Evolutionary conservation across 2,329 filamentous ascomycete species (phyloP), one percentile per base, ranked within the genome.

Genomic region (Septoria linicola): DNA sequence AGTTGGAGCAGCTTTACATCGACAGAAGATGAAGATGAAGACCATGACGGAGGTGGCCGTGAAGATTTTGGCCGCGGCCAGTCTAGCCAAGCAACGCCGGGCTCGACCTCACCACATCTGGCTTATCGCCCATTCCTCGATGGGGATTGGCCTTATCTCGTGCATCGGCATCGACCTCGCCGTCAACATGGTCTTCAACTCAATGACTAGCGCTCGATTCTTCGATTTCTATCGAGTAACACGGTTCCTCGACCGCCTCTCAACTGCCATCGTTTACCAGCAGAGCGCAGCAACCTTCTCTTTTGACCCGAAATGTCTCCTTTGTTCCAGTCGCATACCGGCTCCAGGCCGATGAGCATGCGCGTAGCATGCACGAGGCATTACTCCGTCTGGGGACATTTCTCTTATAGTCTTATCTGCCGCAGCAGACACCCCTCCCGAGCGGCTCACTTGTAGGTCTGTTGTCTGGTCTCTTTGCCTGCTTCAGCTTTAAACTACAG

Each of bases 161-260:
- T n/a, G n/a, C n/a, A n/a, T n/a, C n/a, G n/a, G n/a, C n/a, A n/a
- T 21, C 44, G 5, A 21, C 25, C 23, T 8, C 16, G 13, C 21
- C 44, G 44, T 27, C 35, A 30, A 40, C 44, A 37, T 35, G 25
- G 14, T 21, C 32, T 37, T n/a, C 14, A n/a, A n/a, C 20, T 11
- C 20, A 31, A 37, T 21, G n/a, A 39, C 44, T 47, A 39, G 44
- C 44, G 44, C 35, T 13, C 30, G n/a, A 27, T 35, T 42, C 37
- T 43, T 25, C 14, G 42, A 46, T 58, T 59, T 40, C 46, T 32
- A 60, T 60, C 58, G 58, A 60, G 58, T 60, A 60, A 60, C 51
- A 37, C 16, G 41, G 13, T 23, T 30, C 37, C 25, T 40, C 23
- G 21, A 17, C 44, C 21, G 14, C n/a, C 30, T 16, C 35, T 39